Conservation (phyloP, 163 green algal genomes). For the Scenedesmus sp. region DNA sequence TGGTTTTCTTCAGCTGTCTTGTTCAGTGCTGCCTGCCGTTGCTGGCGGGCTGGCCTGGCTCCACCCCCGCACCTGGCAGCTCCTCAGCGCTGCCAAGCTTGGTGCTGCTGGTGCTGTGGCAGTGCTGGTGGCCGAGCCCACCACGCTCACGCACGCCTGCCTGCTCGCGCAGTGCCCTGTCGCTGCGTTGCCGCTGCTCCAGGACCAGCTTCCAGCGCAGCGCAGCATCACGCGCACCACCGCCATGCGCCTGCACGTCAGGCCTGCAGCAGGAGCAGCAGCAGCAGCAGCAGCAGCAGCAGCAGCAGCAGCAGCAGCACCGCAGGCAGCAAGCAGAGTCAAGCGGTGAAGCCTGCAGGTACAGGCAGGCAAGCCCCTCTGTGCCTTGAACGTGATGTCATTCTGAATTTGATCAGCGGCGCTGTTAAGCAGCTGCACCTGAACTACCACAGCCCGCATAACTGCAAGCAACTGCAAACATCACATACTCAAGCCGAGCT, state of each 20-base stretch:
- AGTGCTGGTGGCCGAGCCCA: neutral
- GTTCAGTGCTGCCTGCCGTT: neutral
- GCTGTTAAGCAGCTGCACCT: too few relatives aligned
- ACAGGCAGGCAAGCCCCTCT: neutral
- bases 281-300: neutral
- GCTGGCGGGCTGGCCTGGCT: neutral
- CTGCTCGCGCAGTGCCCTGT: slow-evolving; percentile 1
- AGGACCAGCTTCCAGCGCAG: slow-evolving; percentile 42
- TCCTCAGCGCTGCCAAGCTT: neutral
- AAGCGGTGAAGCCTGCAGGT: neutral
- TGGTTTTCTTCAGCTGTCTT: neutral
- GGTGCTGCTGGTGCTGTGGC: neutral
- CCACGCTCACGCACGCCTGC: neutral
- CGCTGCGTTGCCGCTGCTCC: slow-evolving; percentile 26
- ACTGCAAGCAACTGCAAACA: too few relatives aligned
- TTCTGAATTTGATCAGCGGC: too few relatives aligned
- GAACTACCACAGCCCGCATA: too few relatives aligned
- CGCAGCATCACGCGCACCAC: neutral
- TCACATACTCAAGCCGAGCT: neutral
- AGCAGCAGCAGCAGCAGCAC: neutral
- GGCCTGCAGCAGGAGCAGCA: slow-evolving; percentile 24
- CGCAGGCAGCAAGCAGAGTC: neutral
- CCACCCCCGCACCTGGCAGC: neutral
- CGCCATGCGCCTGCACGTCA: slow-evolving; percentile 25
- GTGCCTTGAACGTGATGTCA: too few relatives aligned